Evolutionary conservation across 2,329 filamentous ascomycete species (phyloP), one percentile per base, ranked within the genome.

Genomic region (Emmonsiellopsis sp.): DNA sequence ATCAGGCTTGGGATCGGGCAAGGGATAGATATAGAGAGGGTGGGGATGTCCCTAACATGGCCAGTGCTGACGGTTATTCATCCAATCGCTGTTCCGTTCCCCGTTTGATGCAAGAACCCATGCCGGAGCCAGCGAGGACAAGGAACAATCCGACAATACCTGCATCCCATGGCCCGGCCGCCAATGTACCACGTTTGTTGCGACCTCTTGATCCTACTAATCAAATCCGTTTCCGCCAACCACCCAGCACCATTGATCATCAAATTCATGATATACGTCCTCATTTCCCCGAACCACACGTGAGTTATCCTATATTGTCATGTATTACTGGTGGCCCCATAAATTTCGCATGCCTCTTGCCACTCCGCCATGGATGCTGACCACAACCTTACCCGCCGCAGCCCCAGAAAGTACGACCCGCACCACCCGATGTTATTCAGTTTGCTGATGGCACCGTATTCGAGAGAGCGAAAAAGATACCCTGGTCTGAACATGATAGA

Each of bases 1-100:
- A 74, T 56, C 68, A 72, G 60, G 71, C 72, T 45, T 75, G 73
- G 72, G 70, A 74, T 53, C 70, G 71, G 55, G 72, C 72, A 21
- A 63, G 70, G 56, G 66, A 68, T 56, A 64, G 68, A 49, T 72
- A 71, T 58, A 68, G 67, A 50, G 65, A 67, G 39, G 60, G 60
- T 49, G 58, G 56, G 33, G 59, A 59, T 43, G 54, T 34, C n/a
- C 53, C 57, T 51, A 53, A 57, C 32, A 42, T 45, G n/a, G 43
- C 49, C 42, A 43, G 40, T 6, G n/a, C 31, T 8, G 40, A 51
- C 32, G 36, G 34, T n/a, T 21, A 31, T 39, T 8, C 9, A 31
- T 33, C 9, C 8, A 32, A 52, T 9, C 40, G 21, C 34, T 40
- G 52, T 42, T 46, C 48, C 5, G n/a, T 50, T 34, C 42, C 52